phyloP scores from a whole-genome alignment of 805 yeast genomes.

The Pichia occidentalis region DNA sequence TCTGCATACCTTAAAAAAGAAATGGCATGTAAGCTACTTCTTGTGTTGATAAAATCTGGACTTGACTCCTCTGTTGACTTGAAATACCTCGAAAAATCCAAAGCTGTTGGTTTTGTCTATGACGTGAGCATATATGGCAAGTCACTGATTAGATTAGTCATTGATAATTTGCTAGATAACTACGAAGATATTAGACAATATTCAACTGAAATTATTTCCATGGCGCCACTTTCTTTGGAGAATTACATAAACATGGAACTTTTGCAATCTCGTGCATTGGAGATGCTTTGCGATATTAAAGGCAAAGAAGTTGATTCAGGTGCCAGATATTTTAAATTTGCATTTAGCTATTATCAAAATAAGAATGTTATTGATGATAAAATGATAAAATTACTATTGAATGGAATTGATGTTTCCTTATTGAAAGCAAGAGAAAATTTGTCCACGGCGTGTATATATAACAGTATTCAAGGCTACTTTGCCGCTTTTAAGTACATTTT shows the following conservation, averaged over 20 bases:
- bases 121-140: conserved; percentile 35
- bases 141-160: conserved; percentile 39
- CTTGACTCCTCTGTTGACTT: conserved; percentile 41
- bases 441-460: conserved; percentile 38
- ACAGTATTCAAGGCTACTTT: conserved; percentile 65
- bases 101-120: conserved; percentile 45
- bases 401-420: conserved; percentile 30
- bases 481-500: conserved; percentile 44
- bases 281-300: conserved; percentile 34
- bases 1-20: conserved; percentile 48
- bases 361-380: conserved; percentile 12
- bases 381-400: conserved; percentile 30
- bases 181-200: conserved; percentile 68
- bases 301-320: conserved; percentile 76
- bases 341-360: conserved; percentile 33
- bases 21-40: conserved; percentile 43
- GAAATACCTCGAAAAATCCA: conserved; percentile 33
- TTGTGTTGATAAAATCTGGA: conserved; percentile 45
- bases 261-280: conserved; percentile 20
- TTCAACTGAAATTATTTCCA: conserved; percentile 40
- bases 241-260: conserved; percentile 18
- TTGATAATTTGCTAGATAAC: conserved; percentile 60
- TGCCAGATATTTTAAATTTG: conserved; percentile 55
- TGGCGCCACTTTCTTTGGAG: conserved; percentile 34
- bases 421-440: conserved; percentile 31